These are phyloP conservation scores for Fraxinus xanthoxyloides DNA, from an alignment of 305 asterid genomes.

Conservation along the genomic window DNA sequence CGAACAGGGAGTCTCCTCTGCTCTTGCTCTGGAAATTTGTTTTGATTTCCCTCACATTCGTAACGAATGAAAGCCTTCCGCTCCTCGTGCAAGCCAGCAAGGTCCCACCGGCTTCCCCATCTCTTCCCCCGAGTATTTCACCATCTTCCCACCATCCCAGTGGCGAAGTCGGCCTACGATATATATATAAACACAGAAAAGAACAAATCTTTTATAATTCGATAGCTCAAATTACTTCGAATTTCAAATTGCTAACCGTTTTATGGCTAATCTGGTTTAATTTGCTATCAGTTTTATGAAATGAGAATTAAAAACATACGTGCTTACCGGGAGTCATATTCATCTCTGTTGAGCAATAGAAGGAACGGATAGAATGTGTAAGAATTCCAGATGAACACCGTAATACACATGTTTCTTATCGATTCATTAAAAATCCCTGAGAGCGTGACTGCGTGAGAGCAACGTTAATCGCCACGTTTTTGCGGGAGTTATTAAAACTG, in stretches of 20 bases:
- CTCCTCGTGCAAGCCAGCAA: constrained; percentile 57
- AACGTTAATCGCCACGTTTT: not conserved
- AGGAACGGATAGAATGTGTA: constrained; percentile 55
- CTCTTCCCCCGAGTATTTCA: constrained; percentile 73
- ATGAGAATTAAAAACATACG: not conserved
- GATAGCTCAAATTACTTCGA: not conserved
- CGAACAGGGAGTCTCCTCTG: constrained; percentile 71
- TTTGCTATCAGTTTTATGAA: not conserved
- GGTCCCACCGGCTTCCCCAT: constrained; percentile 69
- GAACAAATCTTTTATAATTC: not conserved
- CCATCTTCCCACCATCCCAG: constrained; percentile 73
- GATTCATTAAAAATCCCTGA: not conserved
- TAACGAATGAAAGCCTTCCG: constrained; percentile 74
- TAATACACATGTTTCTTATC: constrained; percentile 47
- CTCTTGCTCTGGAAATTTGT: constrained; percentile 28
- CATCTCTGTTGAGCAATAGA: constrained; percentile 78
- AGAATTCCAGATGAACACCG: constrained; percentile 59
- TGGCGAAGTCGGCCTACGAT: constrained; percentile 54
- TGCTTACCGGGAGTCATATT: constrained; percentile 56
- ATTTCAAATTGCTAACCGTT: not conserved
- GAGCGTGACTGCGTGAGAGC: not conserved
- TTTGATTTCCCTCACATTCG: constrained; percentile 65
- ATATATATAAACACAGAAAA: not conserved
- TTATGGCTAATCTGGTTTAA: not conserved
- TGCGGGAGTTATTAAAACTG: too few species aligned